Percentiles rank a stretch among this genome's conserved stretches.
phyloP scores from a whole-genome alignment of 345 rosid genomes.

The Moricandia arvensis region DNA sequence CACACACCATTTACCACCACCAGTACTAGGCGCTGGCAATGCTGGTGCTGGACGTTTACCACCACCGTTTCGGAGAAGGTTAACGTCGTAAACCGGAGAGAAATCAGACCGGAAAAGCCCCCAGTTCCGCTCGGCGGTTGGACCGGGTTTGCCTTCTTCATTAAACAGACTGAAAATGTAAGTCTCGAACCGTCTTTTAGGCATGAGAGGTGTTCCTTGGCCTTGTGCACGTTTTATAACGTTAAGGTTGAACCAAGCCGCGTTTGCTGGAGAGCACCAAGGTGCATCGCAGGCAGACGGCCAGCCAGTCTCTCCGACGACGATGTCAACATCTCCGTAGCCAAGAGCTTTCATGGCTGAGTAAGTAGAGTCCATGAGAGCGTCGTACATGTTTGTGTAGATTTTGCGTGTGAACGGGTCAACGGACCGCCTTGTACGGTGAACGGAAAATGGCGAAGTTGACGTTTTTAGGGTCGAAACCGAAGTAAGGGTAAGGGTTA shows the following conservation, averaged over 20 bases:
- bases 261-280: conserved; percentile 52
- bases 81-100: conserved; percentile 60
- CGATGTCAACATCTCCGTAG: conserved; percentile 63
- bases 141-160: conserved; percentile 74
- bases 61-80: conserved; percentile 42
- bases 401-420: conserved; percentile 50
- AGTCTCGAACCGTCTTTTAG: conserved; percentile 60
- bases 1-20: conserved; percentile 57
- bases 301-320: conserved; percentile 87
- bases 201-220: conserved; percentile 86
- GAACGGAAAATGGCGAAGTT: conserved; percentile 75
- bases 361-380: conserved; percentile 58
- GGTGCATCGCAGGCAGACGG: conserved; percentile 66
- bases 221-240: conserved; percentile 46
- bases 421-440: conserved; percentile 46
- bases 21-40: conserved; percentile 23
- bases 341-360: conserved; percentile 73
- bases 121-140: conserved; percentile 67
- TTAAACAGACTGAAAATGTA: conserved; percentile 75
- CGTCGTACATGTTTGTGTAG: conserved; percentile 83
- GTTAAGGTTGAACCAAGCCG: conserved; percentile 55
- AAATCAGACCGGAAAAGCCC: conserved; percentile 76
- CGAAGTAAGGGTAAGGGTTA: conserved; percentile 89
- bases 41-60: conserved; percentile 31
- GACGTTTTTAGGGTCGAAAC: conserved; percentile 48